phyloP scores from a whole-genome alignment of 1,284 basidiomycete species.

The Microbotryomycetes sp. region DNA sequence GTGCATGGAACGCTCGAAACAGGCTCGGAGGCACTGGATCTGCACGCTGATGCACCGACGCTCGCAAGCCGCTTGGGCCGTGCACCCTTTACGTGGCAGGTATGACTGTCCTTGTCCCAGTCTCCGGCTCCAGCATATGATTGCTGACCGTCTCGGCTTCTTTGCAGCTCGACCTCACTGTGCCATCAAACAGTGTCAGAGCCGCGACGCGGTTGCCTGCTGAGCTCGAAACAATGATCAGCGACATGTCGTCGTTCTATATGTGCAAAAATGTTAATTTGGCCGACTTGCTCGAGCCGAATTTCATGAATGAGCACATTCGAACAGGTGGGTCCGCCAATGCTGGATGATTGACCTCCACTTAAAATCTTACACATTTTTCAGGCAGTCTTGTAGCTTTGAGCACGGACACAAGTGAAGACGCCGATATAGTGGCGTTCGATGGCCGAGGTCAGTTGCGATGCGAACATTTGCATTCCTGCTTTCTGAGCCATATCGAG shows the following conservation, averaged over 20 bases:
- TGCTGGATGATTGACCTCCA: too few relatives aligned
- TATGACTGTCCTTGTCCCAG: too few relatives aligned
- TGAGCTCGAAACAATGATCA: neutral
- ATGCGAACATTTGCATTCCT: neutral
- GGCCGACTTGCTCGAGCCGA: slow-evolving; percentile 16
- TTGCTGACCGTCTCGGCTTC: too few relatives aligned
- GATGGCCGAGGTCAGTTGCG: slow-evolving; percentile 25
- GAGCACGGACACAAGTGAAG: slow-evolving; percentile 5
- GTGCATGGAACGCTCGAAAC: neutral
- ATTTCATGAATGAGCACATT: slow-evolving; percentile 15
- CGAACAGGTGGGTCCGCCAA: slow-evolving; percentile 7
- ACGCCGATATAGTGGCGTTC: slow-evolving; percentile 17
- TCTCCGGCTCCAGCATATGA: too few relatives aligned
- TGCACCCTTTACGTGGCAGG: slow-evolving; percentile 21
- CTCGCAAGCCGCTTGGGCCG: neutral
- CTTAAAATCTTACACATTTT: neutral
- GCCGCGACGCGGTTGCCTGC: neutral
- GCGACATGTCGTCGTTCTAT: neutral
- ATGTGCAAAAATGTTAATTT: slow-evolving; percentile 10
- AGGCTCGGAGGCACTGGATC: neutral
- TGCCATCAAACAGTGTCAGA: neutral
- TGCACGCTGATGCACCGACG: neutral
- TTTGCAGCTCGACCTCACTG: slow-evolving; percentile 14
- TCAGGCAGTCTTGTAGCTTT: slow-evolving; percentile 21
- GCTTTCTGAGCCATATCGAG: neutral